Base-by-base conservation (phyloP, 2,329 filamentous ascomycete species). In the Xylaria sp. region DNA sequence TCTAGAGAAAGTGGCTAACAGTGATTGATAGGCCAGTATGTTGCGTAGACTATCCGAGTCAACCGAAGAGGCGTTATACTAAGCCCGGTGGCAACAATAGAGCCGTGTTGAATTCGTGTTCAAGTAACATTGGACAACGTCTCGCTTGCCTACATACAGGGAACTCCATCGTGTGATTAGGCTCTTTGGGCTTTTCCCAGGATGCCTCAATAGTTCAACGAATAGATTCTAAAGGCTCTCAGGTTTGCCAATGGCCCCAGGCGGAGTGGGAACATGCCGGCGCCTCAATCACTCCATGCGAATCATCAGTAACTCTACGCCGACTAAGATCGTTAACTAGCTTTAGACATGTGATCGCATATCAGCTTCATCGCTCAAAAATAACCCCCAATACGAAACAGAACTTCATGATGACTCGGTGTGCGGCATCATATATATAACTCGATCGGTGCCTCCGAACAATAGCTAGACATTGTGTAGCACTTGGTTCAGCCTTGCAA, bases 111-210 rank as follows among this genome's bases (percentile, higher is more conserved):
- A 63, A 59, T 51, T 64, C 61, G 66, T 67, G 67, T 62, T 53
- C 42, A 60, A 61, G 62, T 59, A 36, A 64, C 45, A 70, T 70
- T 70, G 63, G 66, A 63, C 45, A 48, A 48, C 59, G 64, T 69
- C 57, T 67, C 69, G 69, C 69, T 71, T 71, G 57, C 69, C 69
- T 67, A 71, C 69, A 69, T 71, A 64, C 53, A 61, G 61, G 63
- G 64, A 63, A 68, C 58, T 59, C 61, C 45, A 65, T 68, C 50
- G 65, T 64, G 67, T 71, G 57, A 65, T 65, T 62, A 53, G 64
- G 59, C 63, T 53, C 34, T 27, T 45, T 47, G n/a, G 32, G 39
- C 9, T 27, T 53, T 57, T 61, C 34, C 48, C 34, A 54, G 54
- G 30, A 59, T 53, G 55, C 21, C 12, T 54, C 57, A 27, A 51